Conservation (phyloP, 2,329 filamentous ascomycete species). For the Nemania bipapillata region DNA sequence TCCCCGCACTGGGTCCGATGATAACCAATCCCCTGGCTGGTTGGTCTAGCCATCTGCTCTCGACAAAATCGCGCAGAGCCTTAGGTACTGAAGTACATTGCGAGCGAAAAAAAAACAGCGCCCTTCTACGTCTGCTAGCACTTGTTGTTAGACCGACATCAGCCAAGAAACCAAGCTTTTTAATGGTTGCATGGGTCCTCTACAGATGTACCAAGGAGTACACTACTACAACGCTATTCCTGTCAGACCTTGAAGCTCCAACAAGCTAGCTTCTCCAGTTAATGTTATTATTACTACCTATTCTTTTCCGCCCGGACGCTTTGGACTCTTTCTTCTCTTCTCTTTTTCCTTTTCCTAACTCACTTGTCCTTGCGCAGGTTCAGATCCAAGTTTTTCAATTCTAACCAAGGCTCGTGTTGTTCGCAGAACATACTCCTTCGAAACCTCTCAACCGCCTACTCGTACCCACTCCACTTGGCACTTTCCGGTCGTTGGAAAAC, state of each 20-base stretch:
- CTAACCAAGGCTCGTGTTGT: slow-evolving; percentile 52
- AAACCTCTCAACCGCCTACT: slow-evolving; percentile 40
- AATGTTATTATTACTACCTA: slow-evolving; percentile 43
- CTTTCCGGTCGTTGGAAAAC: slow-evolving; percentile 20
- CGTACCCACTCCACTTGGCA: slow-evolving; percentile 34
- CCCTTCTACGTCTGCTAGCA: slow-evolving; percentile 42
- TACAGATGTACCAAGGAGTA: slow-evolving; percentile 14
- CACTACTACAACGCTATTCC: background rate
- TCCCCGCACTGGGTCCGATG: slow-evolving; percentile 47
- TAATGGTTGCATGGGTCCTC: slow-evolving; percentile 33
- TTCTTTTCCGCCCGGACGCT: slow-evolving; percentile 45
- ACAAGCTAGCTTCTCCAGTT: slow-evolving; percentile 42
- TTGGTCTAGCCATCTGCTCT: slow-evolving; percentile 36
- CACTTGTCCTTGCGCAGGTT: slow-evolving; percentile 51
- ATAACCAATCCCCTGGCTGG: slow-evolving; percentile 34
- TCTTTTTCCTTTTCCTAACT: slow-evolving; percentile 47
- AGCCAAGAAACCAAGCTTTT: slow-evolving; percentile 48
- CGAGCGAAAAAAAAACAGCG: slow-evolving; percentile 34
- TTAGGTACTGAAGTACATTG: slow-evolving; percentile 20
- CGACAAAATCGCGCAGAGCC: slow-evolving; percentile 51
- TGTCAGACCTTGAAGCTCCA: slow-evolving; percentile 40
- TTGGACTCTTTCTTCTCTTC: slow-evolving; percentile 42
- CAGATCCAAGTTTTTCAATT: slow-evolving; percentile 40
- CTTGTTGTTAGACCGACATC: slow-evolving; percentile 47
- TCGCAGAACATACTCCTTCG: slow-evolving; percentile 46